Percentiles rank a stretch among this genome's conserved stretches.
phyloP scores from a whole-genome alignment of 192 early-diverging fungal genomes.

The Entrophospora sp. region DNA sequence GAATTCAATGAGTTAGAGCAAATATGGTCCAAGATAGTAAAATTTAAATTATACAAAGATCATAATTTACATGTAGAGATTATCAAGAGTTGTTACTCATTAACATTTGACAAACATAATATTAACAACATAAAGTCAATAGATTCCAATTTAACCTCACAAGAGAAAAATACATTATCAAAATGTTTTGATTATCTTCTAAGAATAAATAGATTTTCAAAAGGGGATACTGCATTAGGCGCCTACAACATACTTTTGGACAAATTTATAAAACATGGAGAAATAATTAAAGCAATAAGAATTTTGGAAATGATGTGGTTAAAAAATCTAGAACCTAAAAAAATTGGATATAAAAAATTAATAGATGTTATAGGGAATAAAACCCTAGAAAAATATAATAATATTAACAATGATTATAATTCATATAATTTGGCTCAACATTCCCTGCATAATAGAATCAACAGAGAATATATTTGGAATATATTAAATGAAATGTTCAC shows the following conservation, averaged over 20 bases:
- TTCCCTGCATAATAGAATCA: not conserved
- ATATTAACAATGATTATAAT: not conserved
- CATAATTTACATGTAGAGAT: not conserved
- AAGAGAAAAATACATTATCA: not conserved
- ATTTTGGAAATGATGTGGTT: conserved; percentile 6
- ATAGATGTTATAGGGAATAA: not conserved
- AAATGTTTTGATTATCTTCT: conserved; percentile 16
- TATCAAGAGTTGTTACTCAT: not conserved
- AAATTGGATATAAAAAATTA: conserved; percentile 1
- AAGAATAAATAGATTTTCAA: not conserved
- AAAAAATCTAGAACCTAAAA: conserved; percentile 3
- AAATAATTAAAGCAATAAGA: not conserved
- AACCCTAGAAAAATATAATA: not conserved
- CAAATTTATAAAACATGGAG: not conserved
- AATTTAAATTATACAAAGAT: not conserved
- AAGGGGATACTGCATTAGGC: not conserved
- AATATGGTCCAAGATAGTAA: not conserved
- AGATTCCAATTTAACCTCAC: not conserved
- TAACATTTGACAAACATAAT: not conserved
- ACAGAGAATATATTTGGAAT: not conserved
- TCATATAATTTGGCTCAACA: not conserved
- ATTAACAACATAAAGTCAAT: not conserved
- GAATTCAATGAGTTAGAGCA: not conserved
- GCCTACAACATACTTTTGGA: conserved; percentile 6
- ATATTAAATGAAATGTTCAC: not conserved